phyloP scores from a whole-genome alignment of 495 filamentous ascomycete species.

The Chlorociboria aeruginascens region DNA sequence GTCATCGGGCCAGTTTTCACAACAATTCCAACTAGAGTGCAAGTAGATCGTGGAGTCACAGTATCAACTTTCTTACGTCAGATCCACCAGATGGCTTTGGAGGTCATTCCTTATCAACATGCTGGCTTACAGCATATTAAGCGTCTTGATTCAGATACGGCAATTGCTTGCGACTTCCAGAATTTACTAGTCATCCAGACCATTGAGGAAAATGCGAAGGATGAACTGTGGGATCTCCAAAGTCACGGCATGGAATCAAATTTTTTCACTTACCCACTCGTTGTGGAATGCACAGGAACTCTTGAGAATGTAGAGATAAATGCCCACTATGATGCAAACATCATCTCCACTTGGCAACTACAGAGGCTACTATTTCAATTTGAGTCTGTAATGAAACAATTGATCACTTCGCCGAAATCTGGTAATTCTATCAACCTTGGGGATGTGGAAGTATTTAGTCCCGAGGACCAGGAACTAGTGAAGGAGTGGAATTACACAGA shows the following conservation, averaged over 20 bases:
- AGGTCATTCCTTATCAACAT: slow-evolving; percentile 50
- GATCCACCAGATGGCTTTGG: slow-evolving; percentile 21
- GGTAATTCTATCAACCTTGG: not conserved
- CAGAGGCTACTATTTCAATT: not conserved
- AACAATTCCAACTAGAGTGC: not conserved
- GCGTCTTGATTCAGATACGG: slow-evolving; percentile 46
- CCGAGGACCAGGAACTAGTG: not conserved
- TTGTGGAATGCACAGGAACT: slow-evolving; percentile 26
- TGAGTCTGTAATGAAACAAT: not conserved
- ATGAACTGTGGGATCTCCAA: not conserved
- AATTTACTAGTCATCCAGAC: slow-evolving; percentile 24
- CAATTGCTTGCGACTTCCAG: slow-evolving; percentile 50
- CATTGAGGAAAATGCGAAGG: not conserved
- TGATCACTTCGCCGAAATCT: not conserved
- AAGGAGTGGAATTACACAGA: not conserved
- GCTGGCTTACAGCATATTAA: slow-evolving; percentile 60
- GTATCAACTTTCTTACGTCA: not conserved
- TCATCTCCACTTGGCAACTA: not conserved
- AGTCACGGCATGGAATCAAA: slow-evolving; percentile 1
- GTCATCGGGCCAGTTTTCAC: not conserved
- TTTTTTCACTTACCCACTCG: slow-evolving; percentile 39
- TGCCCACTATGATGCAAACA: not conserved
- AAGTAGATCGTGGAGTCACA: not conserved
- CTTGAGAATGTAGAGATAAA: not conserved
- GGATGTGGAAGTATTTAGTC: not conserved